These are phyloP conservation scores for Rhodotorula taiwanensis DNA, from an alignment of 768 basidiomycete genomes.

Conservation along the genomic window DNA sequence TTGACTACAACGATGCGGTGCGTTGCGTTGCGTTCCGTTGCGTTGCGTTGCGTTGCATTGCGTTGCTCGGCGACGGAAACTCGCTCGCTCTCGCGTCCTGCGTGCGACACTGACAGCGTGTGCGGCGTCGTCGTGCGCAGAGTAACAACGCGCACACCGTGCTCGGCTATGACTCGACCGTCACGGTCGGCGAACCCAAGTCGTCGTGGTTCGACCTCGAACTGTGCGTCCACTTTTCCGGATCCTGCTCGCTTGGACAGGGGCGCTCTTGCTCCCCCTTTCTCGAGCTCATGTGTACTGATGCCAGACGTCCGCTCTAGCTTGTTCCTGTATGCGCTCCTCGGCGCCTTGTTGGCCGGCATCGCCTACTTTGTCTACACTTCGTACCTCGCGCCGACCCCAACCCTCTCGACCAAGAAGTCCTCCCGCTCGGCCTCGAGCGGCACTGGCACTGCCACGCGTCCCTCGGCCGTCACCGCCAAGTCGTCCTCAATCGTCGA, in stretches of 20 bases:
- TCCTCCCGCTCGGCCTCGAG: slow-evolving; percentile 4
- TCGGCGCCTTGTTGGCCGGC: slow-evolving; percentile 39
- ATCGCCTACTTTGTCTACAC: slow-evolving; percentile 42
- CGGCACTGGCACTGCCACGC: not conserved
- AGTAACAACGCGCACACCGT: slow-evolving; percentile 4
- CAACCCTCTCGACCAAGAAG: not conserved
- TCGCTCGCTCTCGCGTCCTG: not conserved
- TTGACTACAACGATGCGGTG: slow-evolving; percentile 23
- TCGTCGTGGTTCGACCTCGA: slow-evolving; percentile 44
- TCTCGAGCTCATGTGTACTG: too few species aligned
- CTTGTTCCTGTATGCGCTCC: slow-evolving; percentile 45
- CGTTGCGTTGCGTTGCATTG: slow-evolving; percentile 4
- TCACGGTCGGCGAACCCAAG: slow-evolving; percentile 46
- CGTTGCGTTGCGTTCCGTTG: slow-evolving; percentile 10
- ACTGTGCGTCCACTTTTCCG: slow-evolving; percentile 28
- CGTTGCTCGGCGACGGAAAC: too few species aligned
- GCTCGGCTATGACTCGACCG: slow-evolving; percentile 46
- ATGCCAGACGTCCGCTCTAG: slow-evolving; percentile 15
- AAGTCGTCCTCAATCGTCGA: slow-evolving; percentile 19
- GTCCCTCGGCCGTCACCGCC: slow-evolving; percentile 1
- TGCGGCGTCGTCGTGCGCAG: not conserved
- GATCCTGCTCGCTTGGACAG: not conserved
- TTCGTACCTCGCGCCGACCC: slow-evolving; percentile 35
- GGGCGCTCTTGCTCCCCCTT: too few species aligned
- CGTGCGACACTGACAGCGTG: not conserved